Conservation (phyloP, 306 rosid species). For the Citrullus mucosospermus region DNA sequence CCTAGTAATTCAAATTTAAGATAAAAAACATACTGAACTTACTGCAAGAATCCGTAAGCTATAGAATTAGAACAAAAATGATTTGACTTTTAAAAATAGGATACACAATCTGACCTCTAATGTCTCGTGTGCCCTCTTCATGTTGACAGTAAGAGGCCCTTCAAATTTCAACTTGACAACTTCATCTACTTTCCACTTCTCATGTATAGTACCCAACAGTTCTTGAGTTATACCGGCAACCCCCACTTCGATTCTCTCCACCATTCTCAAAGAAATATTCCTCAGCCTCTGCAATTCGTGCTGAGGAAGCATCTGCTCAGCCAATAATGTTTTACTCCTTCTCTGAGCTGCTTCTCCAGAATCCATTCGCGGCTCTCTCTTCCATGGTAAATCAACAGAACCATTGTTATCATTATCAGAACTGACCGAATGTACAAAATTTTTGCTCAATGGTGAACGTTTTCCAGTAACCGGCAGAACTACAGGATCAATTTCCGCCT, state of each 20-base stretch:
- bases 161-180: conserved; percentile 79
- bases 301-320: conserved; percentile 54
- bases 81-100: background rate
- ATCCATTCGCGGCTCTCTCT: conserved; percentile 14
- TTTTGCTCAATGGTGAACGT: background rate
- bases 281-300: conserved; percentile 79
- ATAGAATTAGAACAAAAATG: background rate
- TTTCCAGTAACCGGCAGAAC: conserved; percentile 1
- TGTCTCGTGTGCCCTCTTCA: conserved; percentile 60
- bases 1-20: background rate
- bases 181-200: conserved; percentile 62
- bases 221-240: conserved; percentile 60
- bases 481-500: conserved; percentile 7
- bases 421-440: background rate
- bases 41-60: background rate
- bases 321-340: conserved; percentile 41
- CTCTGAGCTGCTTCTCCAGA: conserved; percentile 18
- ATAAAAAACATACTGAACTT: background rate
- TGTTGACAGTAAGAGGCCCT: conserved; percentile 57
- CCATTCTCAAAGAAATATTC: conserved; percentile 63
- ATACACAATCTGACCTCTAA: conserved; percentile 42
- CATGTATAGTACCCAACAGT: conserved; percentile 50
- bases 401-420: conserved; percentile 1
- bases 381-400: conserved; percentile 14
- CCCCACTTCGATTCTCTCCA: conserved; percentile 66